Evolutionary conservation across 768 basidiomycete species (phyloP).

Genomic region (Tricholoma flavovirens): DNA sequence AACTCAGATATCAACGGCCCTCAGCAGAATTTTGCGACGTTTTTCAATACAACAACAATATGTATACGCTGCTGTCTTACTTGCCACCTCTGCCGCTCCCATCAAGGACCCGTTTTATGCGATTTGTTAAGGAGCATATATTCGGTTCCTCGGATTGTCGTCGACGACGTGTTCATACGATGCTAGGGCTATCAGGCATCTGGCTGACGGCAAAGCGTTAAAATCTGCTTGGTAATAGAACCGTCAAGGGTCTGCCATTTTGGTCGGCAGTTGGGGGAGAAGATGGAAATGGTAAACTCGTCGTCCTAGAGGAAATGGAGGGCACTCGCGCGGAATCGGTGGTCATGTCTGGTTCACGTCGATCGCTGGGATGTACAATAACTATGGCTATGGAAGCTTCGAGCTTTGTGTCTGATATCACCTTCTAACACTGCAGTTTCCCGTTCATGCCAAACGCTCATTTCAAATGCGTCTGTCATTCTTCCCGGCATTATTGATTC

Average conservation of each 20-base stretch:
- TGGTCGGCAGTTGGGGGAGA: conserved; percentile 18
- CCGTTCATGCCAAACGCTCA: conserved; percentile 3
- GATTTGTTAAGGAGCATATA: conserved; percentile 27
- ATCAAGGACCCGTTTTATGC: conserved; percentile 19
- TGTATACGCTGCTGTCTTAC: conserved; percentile 24
- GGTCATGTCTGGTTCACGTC: conserved; percentile 22
- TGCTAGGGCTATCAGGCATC: conserved; percentile 19
- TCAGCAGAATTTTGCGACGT: conserved; percentile 25
- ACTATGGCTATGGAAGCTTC: conserved; percentile 18
- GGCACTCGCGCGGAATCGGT: background rate
- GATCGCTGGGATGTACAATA: conserved; percentile 17
- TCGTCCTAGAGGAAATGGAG: background rate
- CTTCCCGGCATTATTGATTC: conserved; percentile 5
- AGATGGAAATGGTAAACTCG: conserved; percentile 21
- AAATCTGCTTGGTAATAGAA: conserved; percentile 18
- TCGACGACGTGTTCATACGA: conserved; percentile 26
- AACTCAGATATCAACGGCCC: conserved; percentile 22
- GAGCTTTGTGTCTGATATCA: conserved; percentile 17
- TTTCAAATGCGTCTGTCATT: conserved; percentile 5
- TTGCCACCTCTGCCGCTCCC: conserved; percentile 21
- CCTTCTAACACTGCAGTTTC: conserved; percentile 3
- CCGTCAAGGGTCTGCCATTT: conserved; percentile 10
- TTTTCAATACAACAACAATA: conserved; percentile 26
- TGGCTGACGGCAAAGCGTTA: conserved; percentile 20
- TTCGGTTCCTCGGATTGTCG: conserved; percentile 23